Evolutionary conservation across 306 rosid species (phyloP).

Genomic region (Ceratonia siliqua): DNA sequence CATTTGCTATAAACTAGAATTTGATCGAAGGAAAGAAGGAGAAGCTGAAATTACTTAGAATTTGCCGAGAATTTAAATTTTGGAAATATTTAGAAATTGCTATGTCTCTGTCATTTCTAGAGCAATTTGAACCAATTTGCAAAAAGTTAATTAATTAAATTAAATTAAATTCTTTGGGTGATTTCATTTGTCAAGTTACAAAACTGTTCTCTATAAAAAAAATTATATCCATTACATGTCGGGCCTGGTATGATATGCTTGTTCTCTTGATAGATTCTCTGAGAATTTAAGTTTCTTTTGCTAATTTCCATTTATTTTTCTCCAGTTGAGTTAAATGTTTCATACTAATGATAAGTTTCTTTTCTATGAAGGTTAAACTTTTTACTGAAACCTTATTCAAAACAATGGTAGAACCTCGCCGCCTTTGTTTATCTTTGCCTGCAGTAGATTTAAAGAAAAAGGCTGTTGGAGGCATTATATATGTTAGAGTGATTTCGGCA

Average conservation of each 20-base stretch:
- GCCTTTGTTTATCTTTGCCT: constrained; percentile 74
- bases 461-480: constrained; percentile 71
- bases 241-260: neutral
- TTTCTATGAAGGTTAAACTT: constrained; percentile 57
- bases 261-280: neutral
- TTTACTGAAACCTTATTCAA: constrained; percentile 63
- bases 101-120: constrained; percentile 5
- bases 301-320: neutral
- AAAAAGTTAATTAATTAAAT: neutral
- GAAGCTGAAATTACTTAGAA: neutral
- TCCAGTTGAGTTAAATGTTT: neutral
- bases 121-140: neutral
- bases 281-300: constrained; percentile 11
- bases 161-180: neutral
- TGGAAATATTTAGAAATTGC: neutral
- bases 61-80: constrained; percentile 21
- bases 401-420: constrained; percentile 89
- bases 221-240: neutral
- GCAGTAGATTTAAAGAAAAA: constrained; percentile 56
- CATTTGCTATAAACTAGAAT: constrained; percentile 6
- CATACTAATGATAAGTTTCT: neutral
- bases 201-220: neutral
- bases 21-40: constrained; percentile 17
- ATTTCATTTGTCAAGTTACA: neutral
- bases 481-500: constrained; percentile 76